phyloP scores from a whole-genome alignment of 202 grass and related monocot genomes.

The Panicum hallii region DNA sequence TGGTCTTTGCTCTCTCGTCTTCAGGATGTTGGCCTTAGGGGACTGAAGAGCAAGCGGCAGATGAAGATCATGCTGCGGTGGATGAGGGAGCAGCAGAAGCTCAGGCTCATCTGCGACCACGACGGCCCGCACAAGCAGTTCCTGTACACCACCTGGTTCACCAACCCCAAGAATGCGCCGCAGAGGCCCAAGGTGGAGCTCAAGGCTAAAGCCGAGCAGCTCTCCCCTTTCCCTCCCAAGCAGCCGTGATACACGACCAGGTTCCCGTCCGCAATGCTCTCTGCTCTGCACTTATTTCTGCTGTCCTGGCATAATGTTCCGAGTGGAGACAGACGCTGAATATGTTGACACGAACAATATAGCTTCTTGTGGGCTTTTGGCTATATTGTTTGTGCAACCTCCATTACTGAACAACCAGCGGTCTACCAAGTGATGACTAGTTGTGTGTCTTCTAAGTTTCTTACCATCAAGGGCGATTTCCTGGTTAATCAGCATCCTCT shows the following conservation, averaged over 20 bases:
- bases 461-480: no score
- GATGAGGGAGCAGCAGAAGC: conserved; percentile 94
- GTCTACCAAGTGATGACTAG: background rate
- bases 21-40: conserved; percentile 72
- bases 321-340: background rate
- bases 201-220: background rate
- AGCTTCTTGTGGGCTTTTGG: background rate
- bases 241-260: background rate
- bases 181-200: background rate
- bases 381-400: background rate
- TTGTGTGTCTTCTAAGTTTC: background rate
- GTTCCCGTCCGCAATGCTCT: background rate
- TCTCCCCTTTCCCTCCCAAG: background rate
- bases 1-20: background rate
- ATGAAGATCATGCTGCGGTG: conserved; percentile 93
- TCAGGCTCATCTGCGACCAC: conserved; percentile 80
- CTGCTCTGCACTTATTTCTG: background rate
- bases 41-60: conserved; percentile 77
- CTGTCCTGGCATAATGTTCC: background rate
- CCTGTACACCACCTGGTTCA: conserved; percentile 97
- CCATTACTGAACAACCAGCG: background rate
- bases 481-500: no score
- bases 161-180: conserved; percentile 65
- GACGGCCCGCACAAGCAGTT: conserved; percentile 88
- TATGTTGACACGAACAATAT: background rate